Percentiles rank a stretch among this genome's conserved stretches.
Evolutionary conservation across 2,329 filamentous ascomycete species (phyloP).

Genomic region (Elsinoe fawcettii): DNA sequence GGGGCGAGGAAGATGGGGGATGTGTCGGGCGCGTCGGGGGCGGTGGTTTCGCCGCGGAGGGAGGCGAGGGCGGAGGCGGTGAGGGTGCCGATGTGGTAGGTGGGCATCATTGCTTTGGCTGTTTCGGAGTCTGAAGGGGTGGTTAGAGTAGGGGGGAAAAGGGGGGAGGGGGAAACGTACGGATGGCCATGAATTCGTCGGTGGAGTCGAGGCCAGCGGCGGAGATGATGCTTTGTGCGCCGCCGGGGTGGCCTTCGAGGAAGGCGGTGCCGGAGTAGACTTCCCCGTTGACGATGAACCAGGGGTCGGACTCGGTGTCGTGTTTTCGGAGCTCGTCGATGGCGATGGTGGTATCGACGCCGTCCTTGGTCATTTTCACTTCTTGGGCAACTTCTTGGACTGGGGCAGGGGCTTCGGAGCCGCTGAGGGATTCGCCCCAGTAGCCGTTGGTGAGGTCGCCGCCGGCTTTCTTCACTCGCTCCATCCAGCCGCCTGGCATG

Average conservation of each 20-base stretch:
- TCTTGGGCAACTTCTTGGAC: slow-evolving; percentile 51
- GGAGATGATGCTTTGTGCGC: slow-evolving; percentile 73
- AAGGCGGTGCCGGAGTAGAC: slow-evolving; percentile 83
- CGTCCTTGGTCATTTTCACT: slow-evolving; percentile 69
- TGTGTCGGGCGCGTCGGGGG: slow-evolving; percentile 35
- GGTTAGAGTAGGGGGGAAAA: background rate
- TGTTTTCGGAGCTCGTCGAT: slow-evolving; percentile 66
- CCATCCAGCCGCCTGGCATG: slow-evolving; percentile 85
- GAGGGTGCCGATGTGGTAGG: slow-evolving; percentile 76
- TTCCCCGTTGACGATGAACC: slow-evolving; percentile 83
- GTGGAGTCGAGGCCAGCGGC: slow-evolving; percentile 75
- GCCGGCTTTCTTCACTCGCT: slow-evolving; percentile 73
- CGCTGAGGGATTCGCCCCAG: slow-evolving; percentile 68
- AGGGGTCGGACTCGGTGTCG: slow-evolving; percentile 57
- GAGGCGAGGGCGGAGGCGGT: slow-evolving; percentile 50
- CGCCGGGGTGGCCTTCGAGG: slow-evolving; percentile 75
- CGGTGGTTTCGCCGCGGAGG: slow-evolving; percentile 41
- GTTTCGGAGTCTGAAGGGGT: slow-evolving; percentile 69
- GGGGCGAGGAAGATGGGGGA: slow-evolving; percentile 62
- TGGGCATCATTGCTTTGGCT: slow-evolving; percentile 80
- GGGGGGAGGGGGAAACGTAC: slow-evolving; percentile 46
- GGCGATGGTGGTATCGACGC: slow-evolving; percentile 54
- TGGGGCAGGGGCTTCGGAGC: slow-evolving; percentile 37
- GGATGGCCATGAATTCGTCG: slow-evolving; percentile 87
- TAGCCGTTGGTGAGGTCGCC: slow-evolving; percentile 72